Evolutionary conservation across 108 stramenopile genomes (phyloP).

Genomic region (Stephanodiscus triporus): DNA sequence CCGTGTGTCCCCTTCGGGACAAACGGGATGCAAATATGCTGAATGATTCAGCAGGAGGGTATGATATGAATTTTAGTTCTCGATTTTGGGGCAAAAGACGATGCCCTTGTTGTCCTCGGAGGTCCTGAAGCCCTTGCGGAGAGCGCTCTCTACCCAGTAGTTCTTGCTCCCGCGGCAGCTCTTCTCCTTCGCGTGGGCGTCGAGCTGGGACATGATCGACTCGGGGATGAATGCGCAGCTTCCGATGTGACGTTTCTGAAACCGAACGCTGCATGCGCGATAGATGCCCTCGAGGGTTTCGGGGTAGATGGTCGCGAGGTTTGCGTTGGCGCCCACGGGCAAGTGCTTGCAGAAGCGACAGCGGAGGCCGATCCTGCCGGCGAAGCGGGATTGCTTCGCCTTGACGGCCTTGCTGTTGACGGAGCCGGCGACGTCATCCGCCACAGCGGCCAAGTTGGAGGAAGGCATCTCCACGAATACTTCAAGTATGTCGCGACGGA

Average conservation of each 20-base stretch:
- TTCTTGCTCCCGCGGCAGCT: slow-evolving; percentile 31
- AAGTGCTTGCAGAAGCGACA: slow-evolving; percentile 35
- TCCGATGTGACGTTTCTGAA: slow-evolving; percentile 19
- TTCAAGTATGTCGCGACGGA: slow-evolving; percentile 33
- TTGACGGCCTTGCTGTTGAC: not conserved
- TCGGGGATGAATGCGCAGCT: slow-evolving; percentile 29
- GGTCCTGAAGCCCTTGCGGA: slow-evolving; percentile 23
- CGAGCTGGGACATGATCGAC: slow-evolving; percentile 3
- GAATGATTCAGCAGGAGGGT: too few relatives aligned
- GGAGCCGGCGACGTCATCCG: not conserved
- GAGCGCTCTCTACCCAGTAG: slow-evolving; percentile 31
- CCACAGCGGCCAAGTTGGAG: not conserved
- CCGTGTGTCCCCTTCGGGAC: not conserved
- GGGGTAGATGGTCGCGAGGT: slow-evolving; percentile 27
- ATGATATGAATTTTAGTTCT: not conserved
- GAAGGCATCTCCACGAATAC: slow-evolving; percentile 13
- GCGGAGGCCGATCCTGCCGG: slow-evolving; percentile 31
- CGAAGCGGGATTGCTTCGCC: slow-evolving; percentile 20
- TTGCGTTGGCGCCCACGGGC: slow-evolving; percentile 4
- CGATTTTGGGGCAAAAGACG: slow-evolving; percentile 20
- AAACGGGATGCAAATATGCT: too few relatives aligned
- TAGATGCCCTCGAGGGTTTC: slow-evolving; percentile 28
- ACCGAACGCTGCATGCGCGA: slow-evolving; percentile 22
- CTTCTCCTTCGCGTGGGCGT: slow-evolving; percentile 11
- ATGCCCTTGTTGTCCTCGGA: slow-evolving; percentile 19